A percentile compares a stretch with the other conserved stretches of the same genome.
phyloP scores from a whole-genome alignment of 1,139 yeast species.

The Yamadazyma epiphylla region DNA sequence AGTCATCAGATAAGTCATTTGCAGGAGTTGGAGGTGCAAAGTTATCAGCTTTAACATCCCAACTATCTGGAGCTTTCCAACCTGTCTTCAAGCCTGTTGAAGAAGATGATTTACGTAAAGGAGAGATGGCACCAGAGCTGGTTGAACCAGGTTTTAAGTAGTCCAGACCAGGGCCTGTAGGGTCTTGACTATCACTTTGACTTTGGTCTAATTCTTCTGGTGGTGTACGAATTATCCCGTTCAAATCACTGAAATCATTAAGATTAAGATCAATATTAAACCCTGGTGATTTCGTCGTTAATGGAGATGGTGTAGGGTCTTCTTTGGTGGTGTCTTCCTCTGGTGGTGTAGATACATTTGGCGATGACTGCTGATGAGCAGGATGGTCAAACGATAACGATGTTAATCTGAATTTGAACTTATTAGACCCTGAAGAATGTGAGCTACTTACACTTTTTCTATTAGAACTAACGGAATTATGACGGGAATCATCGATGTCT shows the following conservation, averaged over 20 bases:
- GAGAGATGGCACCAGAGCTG: constrained; percentile 3
- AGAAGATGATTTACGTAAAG: constrained; percentile 8
- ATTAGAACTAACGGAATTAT: constrained; percentile 2
- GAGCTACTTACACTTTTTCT: constrained; percentile 16
- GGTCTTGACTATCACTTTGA: too few relatives aligned
- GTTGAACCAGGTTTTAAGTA: constrained; percentile 2
- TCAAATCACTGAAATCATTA: constrained; percentile 52
- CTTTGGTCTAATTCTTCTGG: constrained; percentile 1
- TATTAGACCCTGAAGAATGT: constrained; percentile 16
- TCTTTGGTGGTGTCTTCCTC: constrained; percentile 1
- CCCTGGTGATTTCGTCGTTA: constrained; percentile 2
- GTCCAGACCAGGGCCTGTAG: constrained; percentile 1
- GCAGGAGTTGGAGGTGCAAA: constrained; percentile 5
- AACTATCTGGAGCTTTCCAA: constrained; percentile 77
- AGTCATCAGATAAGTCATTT: constrained; percentile 8
- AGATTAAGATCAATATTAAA: constrained; percentile 47
- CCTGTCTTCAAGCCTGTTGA: constrained; percentile 5
- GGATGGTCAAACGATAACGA: constrained; percentile 32
- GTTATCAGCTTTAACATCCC: constrained; percentile 60
- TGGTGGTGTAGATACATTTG: background rate
- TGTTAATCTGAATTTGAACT: constrained; percentile 36
- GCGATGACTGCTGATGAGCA: too few relatives aligned
- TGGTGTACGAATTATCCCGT: constrained; percentile 45
- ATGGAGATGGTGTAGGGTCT: background rate
- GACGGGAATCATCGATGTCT: background rate